Conservation (phyloP, 139 green algal species). For the Chlamydomonas asymmetrica region DNA sequence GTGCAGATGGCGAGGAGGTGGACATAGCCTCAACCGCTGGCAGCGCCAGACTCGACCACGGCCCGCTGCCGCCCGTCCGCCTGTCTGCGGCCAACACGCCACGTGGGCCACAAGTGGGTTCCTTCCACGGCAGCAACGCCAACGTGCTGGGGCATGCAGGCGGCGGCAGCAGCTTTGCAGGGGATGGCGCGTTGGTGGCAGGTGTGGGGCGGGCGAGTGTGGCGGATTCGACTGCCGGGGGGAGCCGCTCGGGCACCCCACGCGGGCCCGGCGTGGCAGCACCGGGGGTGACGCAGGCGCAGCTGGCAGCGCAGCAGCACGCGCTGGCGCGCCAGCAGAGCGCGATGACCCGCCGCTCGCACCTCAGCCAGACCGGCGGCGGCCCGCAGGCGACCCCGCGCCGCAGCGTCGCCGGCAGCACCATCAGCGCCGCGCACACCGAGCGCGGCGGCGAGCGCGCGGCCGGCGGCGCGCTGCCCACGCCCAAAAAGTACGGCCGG, state of each 20-base stretch:
- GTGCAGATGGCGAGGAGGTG: too few relatives aligned
- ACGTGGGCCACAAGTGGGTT: too few relatives aligned
- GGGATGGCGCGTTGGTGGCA: background rate
- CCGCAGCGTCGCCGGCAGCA: background rate
- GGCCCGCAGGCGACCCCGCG: background rate
- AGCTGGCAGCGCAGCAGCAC: background rate
- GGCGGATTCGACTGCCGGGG: background rate
- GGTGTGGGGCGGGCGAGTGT: background rate
- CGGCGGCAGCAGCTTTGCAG: too few relatives aligned
- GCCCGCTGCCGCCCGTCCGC: too few relatives aligned
- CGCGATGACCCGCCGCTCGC: background rate
- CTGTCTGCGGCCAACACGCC: too few relatives aligned
- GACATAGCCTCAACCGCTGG: too few relatives aligned
- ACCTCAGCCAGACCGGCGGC: background rate
- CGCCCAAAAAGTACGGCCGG: too few relatives aligned
- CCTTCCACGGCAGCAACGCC: background rate
- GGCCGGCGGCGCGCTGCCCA: background rate
- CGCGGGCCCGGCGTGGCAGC: background rate
- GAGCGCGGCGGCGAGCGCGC: too few relatives aligned
- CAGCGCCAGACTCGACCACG: too few relatives aligned
- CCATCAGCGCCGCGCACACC: background rate
- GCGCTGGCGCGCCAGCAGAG: background rate
- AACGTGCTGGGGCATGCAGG: background rate
- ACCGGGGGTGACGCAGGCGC: background rate
- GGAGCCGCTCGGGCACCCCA: background rate